Evolutionary conservation across 2,329 filamentous ascomycete species (phyloP), one percentile per base, ranked within the genome.

Genomic region (Xylariales sp.): DNA sequence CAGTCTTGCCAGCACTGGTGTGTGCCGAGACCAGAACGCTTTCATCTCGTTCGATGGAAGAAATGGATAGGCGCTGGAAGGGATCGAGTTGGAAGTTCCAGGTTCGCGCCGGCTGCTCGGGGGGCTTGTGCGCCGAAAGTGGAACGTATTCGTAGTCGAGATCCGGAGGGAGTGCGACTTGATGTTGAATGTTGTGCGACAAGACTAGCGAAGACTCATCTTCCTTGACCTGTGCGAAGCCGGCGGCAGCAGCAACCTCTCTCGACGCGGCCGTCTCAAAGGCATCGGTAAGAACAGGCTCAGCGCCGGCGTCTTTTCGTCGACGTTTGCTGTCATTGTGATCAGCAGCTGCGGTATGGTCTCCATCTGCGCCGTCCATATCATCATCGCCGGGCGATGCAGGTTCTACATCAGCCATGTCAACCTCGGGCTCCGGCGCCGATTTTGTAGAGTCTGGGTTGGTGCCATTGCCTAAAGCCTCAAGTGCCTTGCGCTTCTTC

Each of bases 171-270:
- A 98, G 74, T 10, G 93, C 88, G 53, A 97, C 93, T 67, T 98
- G 91, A 73, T 98, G 93, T 65, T 95, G 90, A 54, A 98, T 95
- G 69, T 98, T 95, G 70, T 98, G 94, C 34, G 88, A 91, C 39
- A 98, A 68, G 16, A 95, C 84, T 20, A 98, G 80, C 5, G 84
- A 80, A 34, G 80, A 72, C 40, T 89, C 85, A 50, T 80, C 61
- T n/a, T n/a, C n/a, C 64, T 72, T 46, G 66, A 73, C 59, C 74
- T 80, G 46, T 71, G 73, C 51, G 42, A 82, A 73, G 7, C 87
- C 89, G 22, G 83, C 80, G 5, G 88, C 84, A 19, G 84, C 85
- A 16, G 86, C 88, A 28, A 98, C 78, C 64, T 97, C 88, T 72
- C 91, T 78, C 49, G 90, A 94, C 66, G 95, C 83, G 58, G 93